phyloP scores from a whole-genome alignment of 1,284 basidiomycete species.

The Puccinia sorghi region DNA sequence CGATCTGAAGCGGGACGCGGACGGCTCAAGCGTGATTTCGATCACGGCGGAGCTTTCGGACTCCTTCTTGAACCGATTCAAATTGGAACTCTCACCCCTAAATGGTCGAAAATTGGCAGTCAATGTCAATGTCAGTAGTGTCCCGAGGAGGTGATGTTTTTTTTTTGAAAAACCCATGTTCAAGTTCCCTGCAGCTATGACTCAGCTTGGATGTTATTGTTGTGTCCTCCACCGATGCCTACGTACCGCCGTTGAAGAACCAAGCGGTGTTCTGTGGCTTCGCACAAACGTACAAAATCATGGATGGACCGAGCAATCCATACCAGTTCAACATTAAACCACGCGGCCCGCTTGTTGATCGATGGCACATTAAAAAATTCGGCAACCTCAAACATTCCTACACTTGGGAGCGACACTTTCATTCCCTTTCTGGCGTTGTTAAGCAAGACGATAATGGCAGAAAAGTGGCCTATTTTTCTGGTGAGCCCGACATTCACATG shows the following conservation, averaged over 20 bases:
- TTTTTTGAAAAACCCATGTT: too few species aligned
- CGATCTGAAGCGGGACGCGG: neutral
- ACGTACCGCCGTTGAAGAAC: neutral
- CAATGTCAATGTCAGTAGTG: too few species aligned
- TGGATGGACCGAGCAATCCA: neutral
- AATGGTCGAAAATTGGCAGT: too few species aligned
- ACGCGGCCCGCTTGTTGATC: neutral
- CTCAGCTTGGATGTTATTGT: too few species aligned
- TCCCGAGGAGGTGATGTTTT: too few species aligned
- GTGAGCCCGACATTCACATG: neutral
- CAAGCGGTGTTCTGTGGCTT: neutral
- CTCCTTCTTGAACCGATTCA: too few species aligned
- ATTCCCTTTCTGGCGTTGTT: neutral
- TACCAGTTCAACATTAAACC: neutral
- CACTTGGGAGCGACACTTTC: neutral
- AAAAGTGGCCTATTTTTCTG: neutral
- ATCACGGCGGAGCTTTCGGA: too few species aligned
- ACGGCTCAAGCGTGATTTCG: neutral
- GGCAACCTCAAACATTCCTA: neutral
- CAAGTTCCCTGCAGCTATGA: too few species aligned
- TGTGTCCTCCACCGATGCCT: too few species aligned
- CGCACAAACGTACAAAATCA: neutral
- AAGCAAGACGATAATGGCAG: neutral
- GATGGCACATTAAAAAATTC: neutral
- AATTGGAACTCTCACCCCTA: too few species aligned